Base-by-base conservation (phyloP, 1,284 basidiomycete genomes). In the Ustilago hordei region DNA sequence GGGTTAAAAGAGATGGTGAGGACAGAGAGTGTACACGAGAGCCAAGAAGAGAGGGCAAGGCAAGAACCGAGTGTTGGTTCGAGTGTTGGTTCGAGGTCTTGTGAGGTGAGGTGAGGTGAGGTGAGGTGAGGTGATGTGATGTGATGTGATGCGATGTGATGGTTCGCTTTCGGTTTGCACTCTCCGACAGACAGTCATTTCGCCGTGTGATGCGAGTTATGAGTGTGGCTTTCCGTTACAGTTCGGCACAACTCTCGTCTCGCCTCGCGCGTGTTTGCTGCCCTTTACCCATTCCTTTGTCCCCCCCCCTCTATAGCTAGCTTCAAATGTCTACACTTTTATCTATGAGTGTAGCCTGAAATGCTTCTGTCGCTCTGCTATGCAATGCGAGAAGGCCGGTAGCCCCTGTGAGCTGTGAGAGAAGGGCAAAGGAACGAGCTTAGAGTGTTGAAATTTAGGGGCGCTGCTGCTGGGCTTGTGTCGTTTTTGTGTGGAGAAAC, bases 401-500 rank as follows among this genome's bases (percentile, higher is more conserved):
- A 41, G 15, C 39, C 39, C 39, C 11, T 41, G 39, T 41, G 39
- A 41, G 39, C 11, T 41, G 43, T 45, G n/a, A 45, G 43, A 6
- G 43, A 45, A 45, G 43, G 43, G 11, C 6, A 45, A 19, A 43
- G 39, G 39, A 17, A 15, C 12, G 13, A 43, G 39, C 6, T 43
- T 15, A 43, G 39, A 7, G 7, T 45, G 43, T 19, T 45, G 15
- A 19, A 36, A 36, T 19, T 31, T 15, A 54, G 34, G 52, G 35
- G 52, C 34, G 28, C 9, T 28, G 13, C n/a, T 19, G 53, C 53
- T 56, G 35, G 17, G 36, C 34, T 56, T 23, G 17, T n/a, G 35
- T 28, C 23, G 31, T 8, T 19, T 41, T 35, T 47, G 60, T 69
- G 66, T 63, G 60, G 66, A 69, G 66, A 69, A 61, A 47, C n/a